Percentiles rank a stretch among this genome's conserved stretches.
Conservation (phyloP, 805 yeast species). For the Kregervanrija delftensis region DNA sequence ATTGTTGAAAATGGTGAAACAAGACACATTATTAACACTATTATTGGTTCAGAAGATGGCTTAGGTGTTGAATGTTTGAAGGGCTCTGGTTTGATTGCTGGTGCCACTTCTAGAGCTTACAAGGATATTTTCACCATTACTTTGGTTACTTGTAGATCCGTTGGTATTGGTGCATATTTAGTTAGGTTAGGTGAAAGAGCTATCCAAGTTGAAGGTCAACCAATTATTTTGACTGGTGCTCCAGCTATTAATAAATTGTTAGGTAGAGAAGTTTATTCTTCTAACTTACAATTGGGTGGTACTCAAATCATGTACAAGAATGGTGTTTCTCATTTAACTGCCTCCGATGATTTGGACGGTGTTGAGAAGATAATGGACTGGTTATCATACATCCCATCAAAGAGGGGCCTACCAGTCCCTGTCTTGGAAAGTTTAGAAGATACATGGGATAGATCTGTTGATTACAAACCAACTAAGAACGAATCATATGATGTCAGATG, state of each 20-base stretch:
- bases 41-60: slow-evolving; percentile 93
- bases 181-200: slow-evolving; percentile 99
- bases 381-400: slow-evolving; percentile 92
- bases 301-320: slow-evolving; percentile 97
- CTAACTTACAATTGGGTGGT: slow-evolving; percentile 97
- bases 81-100: slow-evolving; percentile 98
- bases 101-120: slow-evolving; percentile 97
- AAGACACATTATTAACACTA: slow-evolving; percentile 72
- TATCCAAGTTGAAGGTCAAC: slow-evolving; percentile 97
- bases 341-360: slow-evolving; percentile 95
- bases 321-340: slow-evolving; percentile 97
- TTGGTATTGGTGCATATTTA: slow-evolving; percentile 98
- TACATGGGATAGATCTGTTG: slow-evolving; percentile 91
- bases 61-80: slow-evolving; percentile 97
- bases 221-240: slow-evolving; percentile 97
- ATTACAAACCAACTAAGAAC: slow-evolving; percentile 62
- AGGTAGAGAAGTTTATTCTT: slow-evolving; percentile 95
- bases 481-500: slow-evolving; percentile 88
- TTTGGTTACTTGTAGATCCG: slow-evolving; percentile 99
- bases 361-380: slow-evolving; percentile 90
- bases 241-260: slow-evolving; percentile 95
- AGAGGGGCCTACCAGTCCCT: slow-evolving; percentile 86
- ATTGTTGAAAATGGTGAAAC: slow-evolving; percentile 80
- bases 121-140: slow-evolving; percentile 96
- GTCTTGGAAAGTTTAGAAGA: slow-evolving; percentile 68